phyloP scores from a whole-genome alignment of 176 grass and related monocot species.

The Phragmites australis region DNA sequence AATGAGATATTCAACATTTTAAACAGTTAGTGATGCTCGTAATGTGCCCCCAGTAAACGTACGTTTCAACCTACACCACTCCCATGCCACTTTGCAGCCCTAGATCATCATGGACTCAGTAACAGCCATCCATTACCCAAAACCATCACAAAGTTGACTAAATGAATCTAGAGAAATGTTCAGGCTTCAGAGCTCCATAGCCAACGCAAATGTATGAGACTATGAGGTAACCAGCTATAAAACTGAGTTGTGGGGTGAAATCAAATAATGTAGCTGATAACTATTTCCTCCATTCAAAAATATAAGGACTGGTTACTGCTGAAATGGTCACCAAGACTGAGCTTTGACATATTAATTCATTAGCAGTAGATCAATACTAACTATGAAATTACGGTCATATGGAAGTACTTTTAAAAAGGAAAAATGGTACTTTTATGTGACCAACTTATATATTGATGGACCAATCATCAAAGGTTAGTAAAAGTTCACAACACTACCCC shows the following conservation, averaged over 20 bases:
- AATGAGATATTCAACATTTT: constrained; percentile 21
- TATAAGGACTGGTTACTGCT: neutral
- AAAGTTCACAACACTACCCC: neutral
- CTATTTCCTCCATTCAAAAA: neutral
- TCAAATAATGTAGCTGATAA: neutral
- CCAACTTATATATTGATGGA: neutral
- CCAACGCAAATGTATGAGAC: neutral
- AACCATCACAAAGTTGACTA: neutral
- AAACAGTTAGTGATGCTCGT: neutral
- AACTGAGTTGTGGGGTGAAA: neutral
- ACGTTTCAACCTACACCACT: neutral
- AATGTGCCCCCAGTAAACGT: neutral
- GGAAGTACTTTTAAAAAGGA: too few relatives aligned
- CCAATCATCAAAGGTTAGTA: neutral
- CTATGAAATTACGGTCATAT: too few relatives aligned
- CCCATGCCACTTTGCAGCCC: neutral
- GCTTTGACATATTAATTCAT: too few relatives aligned
- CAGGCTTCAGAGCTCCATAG: neutral
- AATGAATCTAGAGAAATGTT: neutral
- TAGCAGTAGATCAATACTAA: neutral
- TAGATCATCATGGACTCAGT: neutral
- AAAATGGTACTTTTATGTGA: too few relatives aligned
- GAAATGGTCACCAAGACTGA: neutral
- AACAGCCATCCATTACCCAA: neutral
- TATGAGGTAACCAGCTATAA: too few relatives aligned